Conservation (phyloP, 148 eudicot genomes). For the Arbutus unedo region DNA sequence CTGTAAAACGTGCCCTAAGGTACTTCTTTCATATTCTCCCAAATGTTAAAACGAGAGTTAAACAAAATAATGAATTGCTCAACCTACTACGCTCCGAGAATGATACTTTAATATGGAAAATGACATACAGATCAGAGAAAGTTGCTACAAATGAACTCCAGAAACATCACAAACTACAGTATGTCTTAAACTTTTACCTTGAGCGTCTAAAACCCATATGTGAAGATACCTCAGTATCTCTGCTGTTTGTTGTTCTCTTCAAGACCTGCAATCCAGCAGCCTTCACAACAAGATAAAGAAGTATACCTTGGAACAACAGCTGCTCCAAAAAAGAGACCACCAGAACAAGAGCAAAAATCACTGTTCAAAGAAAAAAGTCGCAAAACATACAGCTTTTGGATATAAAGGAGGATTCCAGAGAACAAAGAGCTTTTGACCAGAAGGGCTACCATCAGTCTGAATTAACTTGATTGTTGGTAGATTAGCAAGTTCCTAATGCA, state of each 20-base stretch:
- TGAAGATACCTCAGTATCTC: conserved; percentile 17
- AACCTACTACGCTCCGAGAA: not conserved
- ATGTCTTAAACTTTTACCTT: conserved; percentile 43
- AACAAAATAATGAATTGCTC: not conserved
- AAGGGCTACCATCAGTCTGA: conserved; percentile 95
- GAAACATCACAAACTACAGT: not conserved
- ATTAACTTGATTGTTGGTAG: conserved; percentile 70
- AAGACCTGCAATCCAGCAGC: conserved; percentile 31
- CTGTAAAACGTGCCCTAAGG: not conserved
- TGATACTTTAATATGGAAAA: not conserved
- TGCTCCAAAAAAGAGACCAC: conserved; percentile 16
- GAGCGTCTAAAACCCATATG: conserved; percentile 42
- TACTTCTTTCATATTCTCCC: not conserved
- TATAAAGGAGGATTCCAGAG: conserved; percentile 95
- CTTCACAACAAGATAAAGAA: conserved; percentile 1
- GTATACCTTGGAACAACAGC: not conserved
- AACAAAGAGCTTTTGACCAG: conserved; percentile 73
- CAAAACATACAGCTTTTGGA: conserved; percentile 51
- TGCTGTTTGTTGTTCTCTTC: conserved; percentile 28
- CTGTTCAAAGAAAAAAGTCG: not conserved
- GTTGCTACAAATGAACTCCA: not conserved
- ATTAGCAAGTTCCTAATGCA: conserved; percentile 70
- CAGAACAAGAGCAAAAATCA: no score
- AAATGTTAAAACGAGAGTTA: not conserved
- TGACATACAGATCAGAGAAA: not conserved